Conservation (phyloP, 2,329 filamentous ascomycete species). For the Talaromyces pinophilus region DNA sequence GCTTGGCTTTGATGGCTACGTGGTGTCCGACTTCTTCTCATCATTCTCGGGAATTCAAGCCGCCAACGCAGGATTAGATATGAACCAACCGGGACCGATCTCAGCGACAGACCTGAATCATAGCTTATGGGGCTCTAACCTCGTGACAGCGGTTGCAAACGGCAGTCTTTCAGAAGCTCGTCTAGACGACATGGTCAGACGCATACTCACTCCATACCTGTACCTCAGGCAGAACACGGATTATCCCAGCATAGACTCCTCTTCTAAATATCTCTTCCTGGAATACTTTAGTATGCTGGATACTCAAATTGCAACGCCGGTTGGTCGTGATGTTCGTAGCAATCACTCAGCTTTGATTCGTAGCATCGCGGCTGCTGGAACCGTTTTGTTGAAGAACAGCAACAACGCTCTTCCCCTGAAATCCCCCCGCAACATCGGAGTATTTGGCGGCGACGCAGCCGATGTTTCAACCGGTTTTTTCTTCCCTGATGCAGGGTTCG, state of each 20-base stretch:
- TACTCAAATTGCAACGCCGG: no score
- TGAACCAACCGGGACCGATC: slow-evolving; percentile 15
- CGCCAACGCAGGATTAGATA: slow-evolving; percentile 71
- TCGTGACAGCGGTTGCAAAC: slow-evolving; percentile 61
- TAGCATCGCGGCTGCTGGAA: slow-evolving; percentile 54
- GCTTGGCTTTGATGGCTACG: slow-evolving; percentile 77
- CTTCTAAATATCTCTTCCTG: no score
- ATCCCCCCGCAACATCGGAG: slow-evolving; percentile 53
- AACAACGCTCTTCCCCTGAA: slow-evolving; percentile 58
- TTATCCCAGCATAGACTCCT: no score
- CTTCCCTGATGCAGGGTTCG: no score
- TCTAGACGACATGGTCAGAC: slow-evolving; percentile 62
- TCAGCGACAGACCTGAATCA: slow-evolving; percentile 51
- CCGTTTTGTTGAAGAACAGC: slow-evolving; percentile 65
- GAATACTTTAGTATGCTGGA: no score
- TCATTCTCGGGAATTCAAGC: slow-evolving; percentile 69
- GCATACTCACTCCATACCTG: slow-evolving; percentile 26
- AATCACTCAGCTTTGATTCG: not conserved
- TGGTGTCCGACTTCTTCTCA: slow-evolving; percentile 79
- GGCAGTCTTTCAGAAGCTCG: slow-evolving; percentile 59
- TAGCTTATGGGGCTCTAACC: slow-evolving; percentile 26
- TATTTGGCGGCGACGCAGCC: slow-evolving; percentile 63
- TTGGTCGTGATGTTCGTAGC: not conserved
- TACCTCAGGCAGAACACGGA: no score
- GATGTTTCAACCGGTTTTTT: slow-evolving; percentile 23